Evolutionary conservation across 345 rosid species (phyloP), one percentile per base, ranked within the genome.

Genomic region (Eucalyptus decipiens): DNA sequence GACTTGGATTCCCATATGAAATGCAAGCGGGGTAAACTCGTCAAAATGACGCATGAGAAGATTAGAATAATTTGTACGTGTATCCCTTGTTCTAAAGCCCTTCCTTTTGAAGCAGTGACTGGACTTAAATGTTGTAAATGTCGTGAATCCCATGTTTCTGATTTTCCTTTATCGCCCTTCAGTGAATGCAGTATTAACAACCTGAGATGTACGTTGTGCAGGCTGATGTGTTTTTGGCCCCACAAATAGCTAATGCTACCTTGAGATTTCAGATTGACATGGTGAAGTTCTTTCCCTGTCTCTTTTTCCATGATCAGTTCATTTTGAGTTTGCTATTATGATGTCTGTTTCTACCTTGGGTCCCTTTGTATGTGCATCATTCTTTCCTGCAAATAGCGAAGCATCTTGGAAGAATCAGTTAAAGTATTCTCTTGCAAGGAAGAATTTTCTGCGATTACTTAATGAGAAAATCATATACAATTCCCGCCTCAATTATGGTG

Each of bases 191-290:
- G 80, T 58, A 89, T 88, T 88, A 85, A 90, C 81, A 47, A 86
- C 42, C 76, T 8, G 28, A 49, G 50, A 54, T 23, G 49, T 88
- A 52, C 85, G 49, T 37, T 51, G 90, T 83, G 88, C 93, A 94
- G 95, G 94, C 94, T 85, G 97, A 95, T 90, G 94, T 94, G 51
- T 95, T 94, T 89, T 87, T 95, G 92, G 95, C 93, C 83, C 95
- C 95, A 37, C 94, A 95, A 88, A 92, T 95, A 87, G 94, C 93
- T 56, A 49, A 5, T 49, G 85, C 93, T 24, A 43, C 49, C 17
- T 50, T 10, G 60, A 90, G 91, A 90, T 93, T 92, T 86, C 90
- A 93, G 23, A 89, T 94, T n/a, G 93, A 92, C 86, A 90, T 95
- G 95, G 95, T 95, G 90, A 89, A 67, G 48, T 52, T 86, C 62